Base-by-base conservation (phyloP, 192 early-diverging fungal species). In the Coemansia sp. region DNA sequence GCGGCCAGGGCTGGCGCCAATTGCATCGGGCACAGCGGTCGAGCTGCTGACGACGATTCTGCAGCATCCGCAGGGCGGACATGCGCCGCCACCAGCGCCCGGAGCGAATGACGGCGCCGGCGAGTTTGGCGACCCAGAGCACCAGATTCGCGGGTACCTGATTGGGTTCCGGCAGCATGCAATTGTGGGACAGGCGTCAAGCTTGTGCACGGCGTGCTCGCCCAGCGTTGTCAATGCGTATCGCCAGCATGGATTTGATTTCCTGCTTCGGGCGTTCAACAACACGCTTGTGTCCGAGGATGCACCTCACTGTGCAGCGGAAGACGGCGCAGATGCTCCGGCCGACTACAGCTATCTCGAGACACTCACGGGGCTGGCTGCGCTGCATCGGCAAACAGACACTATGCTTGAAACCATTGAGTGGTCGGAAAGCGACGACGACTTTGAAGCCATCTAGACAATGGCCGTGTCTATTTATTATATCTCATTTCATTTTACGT, bases 101-200 rank as follows among this genome's bases (percentile, higher is more conserved):
- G 53, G 42, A 55, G 28, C 11, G 23, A 37, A 19, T 52, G 31
- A 50, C 42, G n/a, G 50, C 52, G 34, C 60, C 6, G 58, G 64
- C 44, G 65, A 66, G n/a, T 72, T 76, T 96, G 95, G 97, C n/a
- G 50, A 85, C 5, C 83, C 95, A 10, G 91, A 92, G 38, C 97
- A 99, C 75, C 97, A 99, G 83, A 92, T 99, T 20, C 85, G 97
- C 36, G 95, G 97, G 19, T 97, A 92, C 62, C 74, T 99, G 53
- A 75, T 84, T 0, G 87, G 92, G 40, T 97, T 96, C 77, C 88
- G 84, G 23, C 93, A 94, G 67, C 76, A 95, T 46, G 61, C 92
- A 15, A 86, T 99, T 21, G 83, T 85, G 19, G 95, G 95, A 0
- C 87, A 89, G 54, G 86, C 90, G 1, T 99, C 91, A 65, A 85